These are phyloP conservation scores for Corylus heterophylla DNA, from an alignment of 306 rosid species.

Conservation along the genomic window DNA sequence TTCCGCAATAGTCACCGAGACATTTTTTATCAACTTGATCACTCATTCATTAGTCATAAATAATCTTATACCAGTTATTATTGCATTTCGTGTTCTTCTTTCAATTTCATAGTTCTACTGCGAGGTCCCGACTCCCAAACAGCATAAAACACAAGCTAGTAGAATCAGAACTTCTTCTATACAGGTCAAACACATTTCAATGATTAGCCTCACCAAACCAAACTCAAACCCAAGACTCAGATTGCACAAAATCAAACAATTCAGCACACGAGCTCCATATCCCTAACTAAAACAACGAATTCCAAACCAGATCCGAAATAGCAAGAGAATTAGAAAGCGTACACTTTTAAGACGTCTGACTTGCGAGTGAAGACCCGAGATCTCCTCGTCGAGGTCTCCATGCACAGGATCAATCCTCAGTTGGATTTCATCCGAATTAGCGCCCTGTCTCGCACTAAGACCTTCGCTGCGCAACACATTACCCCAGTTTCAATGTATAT, in stretches of 20 bases:
- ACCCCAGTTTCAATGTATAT: neutral
- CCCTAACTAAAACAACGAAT: neutral
- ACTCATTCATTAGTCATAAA: neutral
- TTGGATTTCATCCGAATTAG: conserved; percentile 37
- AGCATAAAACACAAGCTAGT: neutral
- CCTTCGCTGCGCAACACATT: conserved; percentile 35
- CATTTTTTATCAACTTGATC: neutral
- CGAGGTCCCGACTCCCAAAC: neutral
- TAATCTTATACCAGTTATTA: neutral
- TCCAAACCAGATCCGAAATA: neutral
- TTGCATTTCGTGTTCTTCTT: neutral
- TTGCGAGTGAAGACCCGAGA: conserved; percentile 35
- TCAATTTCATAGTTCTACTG: neutral
- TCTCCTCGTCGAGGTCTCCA: conserved; percentile 34
- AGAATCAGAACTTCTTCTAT: neutral
- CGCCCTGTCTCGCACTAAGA: conserved; percentile 36
- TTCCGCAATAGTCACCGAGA: neutral
- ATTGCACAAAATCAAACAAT: neutral
- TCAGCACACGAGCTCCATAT: neutral
- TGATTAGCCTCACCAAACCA: neutral
- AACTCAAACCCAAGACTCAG: neutral
- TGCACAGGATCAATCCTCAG: conserved; percentile 46
- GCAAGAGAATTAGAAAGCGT: neutral
- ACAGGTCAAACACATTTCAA: neutral
- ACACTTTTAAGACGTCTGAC: conserved; percentile 37